Evolutionary conservation across 2,329 filamentous ascomycete genomes (phyloP), one percentile per base, ranked within the genome.

Genomic region (Colletotrichum navitas): DNA sequence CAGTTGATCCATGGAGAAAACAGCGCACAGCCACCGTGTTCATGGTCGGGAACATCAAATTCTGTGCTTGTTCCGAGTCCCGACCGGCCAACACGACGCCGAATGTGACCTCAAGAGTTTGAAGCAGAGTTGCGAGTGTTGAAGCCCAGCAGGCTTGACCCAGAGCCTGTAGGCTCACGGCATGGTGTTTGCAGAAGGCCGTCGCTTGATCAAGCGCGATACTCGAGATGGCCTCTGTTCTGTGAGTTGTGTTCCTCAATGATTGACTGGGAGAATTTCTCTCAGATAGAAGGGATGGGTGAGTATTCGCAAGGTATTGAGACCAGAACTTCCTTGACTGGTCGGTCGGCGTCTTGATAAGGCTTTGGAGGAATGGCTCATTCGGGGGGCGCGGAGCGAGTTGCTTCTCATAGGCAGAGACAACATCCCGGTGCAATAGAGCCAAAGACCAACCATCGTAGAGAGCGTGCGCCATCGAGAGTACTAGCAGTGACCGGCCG

Each of bases 361-460:
- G 85, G 1, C 85, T 79, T 36, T 86, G 83, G 2, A 97, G 81
- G 29, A 90, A 86, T 1, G 80, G 74, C 47, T 88, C 83, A 45
- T 89, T 88, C 0, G 83, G 78, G 12, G 85, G 83, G 5, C 90
- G 85, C 1, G 79, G 47, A 3, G 75, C 74, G 14, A 83, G 78
- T 0, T 78, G 73, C 5, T 83, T 83, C 5, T 83, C 59, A 73
- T 97, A 97, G 1, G 91, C 89, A n/a, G 80, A 83, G 21, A 85
- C 80, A 0, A 97, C 86, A 76, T 96, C 90, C 54, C 87, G 83
- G 75, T 96, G 94, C 1, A 98, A 80, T 21, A 97, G 82, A 4
- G 85, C 84, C 16, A 98, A 86, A 3, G 94, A 97, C 89, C 91
- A 94, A 0, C 95, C 95, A 77, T 98, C 95, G 75, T 98, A 98